phyloP scores from a whole-genome alignment of 306 rosid genomes.

The Erythrophleum fordii region DNA sequence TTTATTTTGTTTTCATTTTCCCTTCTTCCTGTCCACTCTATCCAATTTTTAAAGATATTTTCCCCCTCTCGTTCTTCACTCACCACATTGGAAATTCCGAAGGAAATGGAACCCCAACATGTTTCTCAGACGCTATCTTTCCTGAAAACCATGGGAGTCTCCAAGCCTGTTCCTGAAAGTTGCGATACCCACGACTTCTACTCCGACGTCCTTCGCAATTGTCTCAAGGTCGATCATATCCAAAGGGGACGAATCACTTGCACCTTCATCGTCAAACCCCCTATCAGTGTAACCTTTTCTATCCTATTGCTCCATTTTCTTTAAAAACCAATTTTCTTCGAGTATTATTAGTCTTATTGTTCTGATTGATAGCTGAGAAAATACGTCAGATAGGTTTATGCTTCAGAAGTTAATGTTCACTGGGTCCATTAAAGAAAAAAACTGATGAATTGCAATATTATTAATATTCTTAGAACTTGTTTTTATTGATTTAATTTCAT shows the following conservation, averaged over 20 bases:
- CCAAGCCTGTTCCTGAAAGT: constrained; percentile 32
- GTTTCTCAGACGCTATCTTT: background rate
- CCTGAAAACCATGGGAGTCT: background rate
- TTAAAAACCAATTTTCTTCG: background rate
- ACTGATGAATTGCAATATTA: background rate
- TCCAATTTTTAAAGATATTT: too few species aligned
- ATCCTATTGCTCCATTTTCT: background rate
- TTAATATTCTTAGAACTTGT: background rate
- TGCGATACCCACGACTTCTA: constrained; percentile 30
- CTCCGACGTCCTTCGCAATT: constrained; percentile 30
- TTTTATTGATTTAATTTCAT: background rate
- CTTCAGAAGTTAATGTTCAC: background rate
- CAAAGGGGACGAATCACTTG: constrained; percentile 42
- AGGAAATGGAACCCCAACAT: constrained; percentile 8
- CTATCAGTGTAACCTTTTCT: constrained; percentile 27
- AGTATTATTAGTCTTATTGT: background rate
- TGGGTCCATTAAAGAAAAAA: background rate
- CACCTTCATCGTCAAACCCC: constrained; percentile 35
- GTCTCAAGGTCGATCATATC: constrained; percentile 33
- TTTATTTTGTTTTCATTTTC: too few species aligned
- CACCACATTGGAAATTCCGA: background rate
- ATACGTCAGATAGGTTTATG: background rate
- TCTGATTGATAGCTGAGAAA: constrained; percentile 12
- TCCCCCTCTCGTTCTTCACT: too few species aligned
- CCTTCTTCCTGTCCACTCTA: too few species aligned